phyloP scores from a whole-genome alignment of 2,329 filamentous ascomycete species.

The Amylocarpus encephaloides region DNA sequence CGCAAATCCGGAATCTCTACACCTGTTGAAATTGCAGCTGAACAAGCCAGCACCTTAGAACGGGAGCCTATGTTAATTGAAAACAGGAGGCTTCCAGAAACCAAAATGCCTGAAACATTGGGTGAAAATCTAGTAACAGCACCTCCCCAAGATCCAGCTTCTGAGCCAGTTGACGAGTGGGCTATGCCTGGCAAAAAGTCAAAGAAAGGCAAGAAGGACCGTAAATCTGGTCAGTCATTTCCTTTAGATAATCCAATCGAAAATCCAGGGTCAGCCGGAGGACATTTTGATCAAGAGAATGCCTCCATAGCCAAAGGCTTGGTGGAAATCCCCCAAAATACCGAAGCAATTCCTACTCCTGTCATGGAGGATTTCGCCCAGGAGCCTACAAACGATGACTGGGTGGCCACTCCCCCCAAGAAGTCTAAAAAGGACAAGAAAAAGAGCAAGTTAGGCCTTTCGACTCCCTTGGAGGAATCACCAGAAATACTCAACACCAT shows the following conservation, averaged over 20 bases:
- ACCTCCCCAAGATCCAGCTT: not conserved
- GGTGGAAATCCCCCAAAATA: too few relatives aligned
- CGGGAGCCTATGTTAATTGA: not conserved
- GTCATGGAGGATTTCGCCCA: not conserved
- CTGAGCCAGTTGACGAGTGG: not conserved
- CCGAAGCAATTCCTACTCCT: not conserved
- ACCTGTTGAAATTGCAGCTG: not conserved
- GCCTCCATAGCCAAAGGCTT: not conserved
- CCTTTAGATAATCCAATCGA: not conserved
- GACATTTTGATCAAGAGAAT: not conserved
- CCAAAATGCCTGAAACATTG: too few relatives aligned
- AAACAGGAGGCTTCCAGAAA: not conserved
- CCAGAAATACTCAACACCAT: too few relatives aligned
- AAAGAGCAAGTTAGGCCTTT: conserved; percentile 2
- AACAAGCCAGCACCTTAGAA: not conserved
- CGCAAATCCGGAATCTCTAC: conserved; percentile 12
- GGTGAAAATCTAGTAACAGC: too few relatives aligned
- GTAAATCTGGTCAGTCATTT: not conserved
- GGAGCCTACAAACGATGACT: not conserved
- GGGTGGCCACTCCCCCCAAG: conserved; percentile 28
- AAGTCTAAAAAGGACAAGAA: conserved; percentile 40
- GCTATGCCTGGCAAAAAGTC: conserved; percentile 10
- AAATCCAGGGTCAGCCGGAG: not conserved
- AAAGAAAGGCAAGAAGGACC: conserved; percentile 14
- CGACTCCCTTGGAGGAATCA: not conserved